These are phyloP conservation scores for Apiospora kogelbergensis DNA, from an alignment of 2,329 filamentous ascomycete species.

Conservation along the genomic window DNA sequence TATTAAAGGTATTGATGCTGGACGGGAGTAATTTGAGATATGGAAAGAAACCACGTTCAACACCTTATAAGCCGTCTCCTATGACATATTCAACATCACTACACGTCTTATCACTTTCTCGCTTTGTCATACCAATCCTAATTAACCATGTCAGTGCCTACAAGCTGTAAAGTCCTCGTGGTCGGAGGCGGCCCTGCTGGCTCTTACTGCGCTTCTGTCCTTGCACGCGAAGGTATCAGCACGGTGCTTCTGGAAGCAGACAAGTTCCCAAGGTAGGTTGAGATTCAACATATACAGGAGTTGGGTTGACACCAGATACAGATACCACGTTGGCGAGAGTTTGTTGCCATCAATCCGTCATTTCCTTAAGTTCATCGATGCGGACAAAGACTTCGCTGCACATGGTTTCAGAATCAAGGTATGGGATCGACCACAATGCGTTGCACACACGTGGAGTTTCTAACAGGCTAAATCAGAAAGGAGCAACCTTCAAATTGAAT, in stretches of 20 bases:
- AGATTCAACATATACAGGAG: background rate
- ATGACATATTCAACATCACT: too few species aligned
- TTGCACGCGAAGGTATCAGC: conserved; percentile 46
- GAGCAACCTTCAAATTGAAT: conserved; percentile 30
- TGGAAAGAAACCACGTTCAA: too few species aligned
- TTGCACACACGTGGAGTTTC: too few species aligned
- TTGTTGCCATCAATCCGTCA: conserved; percentile 39
- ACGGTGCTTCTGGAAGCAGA: conserved; percentile 45
- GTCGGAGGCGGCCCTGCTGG: conserved; percentile 46
- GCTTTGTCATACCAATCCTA: background rate
- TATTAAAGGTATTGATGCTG: too few species aligned
- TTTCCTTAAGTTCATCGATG: conserved; percentile 44
- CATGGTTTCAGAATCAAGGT: conserved; percentile 44
- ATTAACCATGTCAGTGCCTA: conserved; percentile 19
- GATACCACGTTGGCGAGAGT: conserved; percentile 40
- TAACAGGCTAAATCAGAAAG: conserved; percentile 18
- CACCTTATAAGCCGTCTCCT: too few species aligned
- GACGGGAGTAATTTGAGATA: too few species aligned
- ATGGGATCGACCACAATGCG: conserved; percentile 20
- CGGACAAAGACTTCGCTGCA: conserved; percentile 36
- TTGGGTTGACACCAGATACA: background rate
- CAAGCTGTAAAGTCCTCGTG: conserved; percentile 37
- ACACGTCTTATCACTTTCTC: too few species aligned
- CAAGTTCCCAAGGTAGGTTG: conserved; percentile 35
- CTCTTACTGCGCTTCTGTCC: conserved; percentile 41